Percentiles rank a stretch among this genome's conserved stretches.
Conservation (phyloP, 208 protist species). For the Leishmania guyanensis region DNA sequence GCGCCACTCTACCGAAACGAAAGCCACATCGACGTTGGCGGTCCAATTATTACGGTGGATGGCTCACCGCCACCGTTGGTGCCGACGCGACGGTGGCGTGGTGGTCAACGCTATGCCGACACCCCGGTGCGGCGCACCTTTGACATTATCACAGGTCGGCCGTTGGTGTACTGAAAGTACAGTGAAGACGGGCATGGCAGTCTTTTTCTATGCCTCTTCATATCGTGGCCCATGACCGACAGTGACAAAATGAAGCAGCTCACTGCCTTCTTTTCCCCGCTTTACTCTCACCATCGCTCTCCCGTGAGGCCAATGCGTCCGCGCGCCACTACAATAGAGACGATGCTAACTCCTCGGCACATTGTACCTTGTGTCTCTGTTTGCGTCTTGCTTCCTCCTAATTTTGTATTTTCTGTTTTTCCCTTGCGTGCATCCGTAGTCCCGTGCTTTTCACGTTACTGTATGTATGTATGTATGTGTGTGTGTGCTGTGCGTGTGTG, state of each 20-base stretch:
- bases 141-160: conserved; percentile 73
- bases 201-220: no score
- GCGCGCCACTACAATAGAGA: neutral
- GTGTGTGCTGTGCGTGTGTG: neutral
- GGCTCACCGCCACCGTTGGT: neutral
- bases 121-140: conserved; percentile 41
- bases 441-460: neutral
- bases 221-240: neutral
- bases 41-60: neutral
- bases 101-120: conserved; percentile 33
- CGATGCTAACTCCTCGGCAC: neutral
- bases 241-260: neutral
- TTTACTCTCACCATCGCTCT: neutral
- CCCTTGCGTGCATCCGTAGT: neutral
- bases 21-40: conserved; percentile 41
- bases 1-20: conserved; percentile 42
- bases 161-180: conserved; percentile 20
- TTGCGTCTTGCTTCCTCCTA: neutral
- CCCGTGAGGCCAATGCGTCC: neutral
- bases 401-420: neutral
- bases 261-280: neutral
- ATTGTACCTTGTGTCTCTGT: no score
- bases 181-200: neutral
- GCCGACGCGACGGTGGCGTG: conserved; percentile 32
- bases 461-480: neutral